Evolutionary conservation across 164 flowering plant genomes (phyloP).

Genomic region (Kalanchoe fedtschenkoi): DNA sequence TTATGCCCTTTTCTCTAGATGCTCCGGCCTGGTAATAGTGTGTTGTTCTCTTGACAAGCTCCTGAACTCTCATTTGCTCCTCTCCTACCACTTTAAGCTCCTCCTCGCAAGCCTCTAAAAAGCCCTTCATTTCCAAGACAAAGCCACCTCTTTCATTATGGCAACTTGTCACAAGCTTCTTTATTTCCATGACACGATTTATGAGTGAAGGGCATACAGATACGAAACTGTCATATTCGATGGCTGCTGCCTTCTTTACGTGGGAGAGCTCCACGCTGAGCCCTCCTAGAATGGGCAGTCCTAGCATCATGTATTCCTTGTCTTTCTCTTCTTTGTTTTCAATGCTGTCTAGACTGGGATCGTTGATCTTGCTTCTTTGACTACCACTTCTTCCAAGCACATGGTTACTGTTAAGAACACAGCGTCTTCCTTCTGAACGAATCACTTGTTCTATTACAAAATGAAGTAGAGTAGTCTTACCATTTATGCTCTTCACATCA

Average conservation of each 20-base stretch:
- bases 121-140: constrained; percentile 43
- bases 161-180: constrained; percentile 15
- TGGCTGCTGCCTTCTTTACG: constrained; percentile 57
- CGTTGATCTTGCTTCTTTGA: constrained; percentile 9
- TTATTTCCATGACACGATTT: constrained; percentile 24
- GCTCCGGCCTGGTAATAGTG: constrained; percentile 67
- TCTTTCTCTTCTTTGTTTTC: constrained; percentile 30
- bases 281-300: constrained; percentile 52
- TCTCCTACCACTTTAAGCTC: constrained; percentile 46
- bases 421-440: constrained; percentile 57
- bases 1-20: constrained; percentile 27
- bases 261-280: constrained; percentile 47
- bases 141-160: constrained; percentile 30
- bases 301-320: constrained; percentile 42
- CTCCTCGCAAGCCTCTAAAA: constrained; percentile 43
- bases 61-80: constrained; percentile 55
- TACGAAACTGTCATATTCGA: constrained; percentile 36
- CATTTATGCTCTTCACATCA: constrained; percentile 69
- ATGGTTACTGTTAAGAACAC: constrained; percentile 31
- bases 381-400: constrained; percentile 19
- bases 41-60: constrained; percentile 54
- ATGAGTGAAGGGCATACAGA: constrained; percentile 22
- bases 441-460: constrained; percentile 79
- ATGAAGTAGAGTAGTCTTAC: constrained; percentile 68
- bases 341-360: constrained; percentile 9